Evolutionary conservation across 257 asterid genomes (phyloP).

Genomic region (Jacaranda mimosifolia): DNA sequence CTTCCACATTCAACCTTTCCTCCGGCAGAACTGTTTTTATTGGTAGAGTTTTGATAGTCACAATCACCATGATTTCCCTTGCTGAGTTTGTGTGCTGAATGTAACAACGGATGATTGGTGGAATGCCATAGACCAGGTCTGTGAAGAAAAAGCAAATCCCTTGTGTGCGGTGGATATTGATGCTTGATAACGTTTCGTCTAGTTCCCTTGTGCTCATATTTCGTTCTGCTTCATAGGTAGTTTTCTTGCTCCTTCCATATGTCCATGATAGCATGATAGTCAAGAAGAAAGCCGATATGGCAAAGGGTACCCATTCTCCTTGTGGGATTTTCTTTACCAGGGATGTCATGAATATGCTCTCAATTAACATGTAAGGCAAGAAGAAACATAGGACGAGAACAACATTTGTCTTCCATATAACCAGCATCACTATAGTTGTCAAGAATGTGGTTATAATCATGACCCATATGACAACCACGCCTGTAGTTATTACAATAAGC

Average conservation of each 20-base stretch:
- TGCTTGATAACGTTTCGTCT: constrained; percentile 45
- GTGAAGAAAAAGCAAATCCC: constrained; percentile 77
- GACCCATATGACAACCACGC: constrained; percentile 80
- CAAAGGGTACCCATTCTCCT: constrained; percentile 84
- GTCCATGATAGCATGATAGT: constrained; percentile 71
- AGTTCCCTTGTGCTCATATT: constrained; percentile 61
- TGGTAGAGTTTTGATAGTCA: constrained; percentile 60
- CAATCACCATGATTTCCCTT: constrained; percentile 61
- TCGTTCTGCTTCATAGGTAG: constrained; percentile 53
- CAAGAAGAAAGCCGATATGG: constrained; percentile 62
- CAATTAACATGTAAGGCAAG: constrained; percentile 61
- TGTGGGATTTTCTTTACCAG: constrained; percentile 73
- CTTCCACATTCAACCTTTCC: constrained; percentile 57
- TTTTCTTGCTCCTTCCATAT: constrained; percentile 66
- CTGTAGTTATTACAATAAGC: constrained; percentile 25
- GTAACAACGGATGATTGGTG: constrained; percentile 69
- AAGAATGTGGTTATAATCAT: constrained; percentile 77
- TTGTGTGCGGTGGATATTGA: constrained; percentile 43
- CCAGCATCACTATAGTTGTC: constrained; percentile 62
- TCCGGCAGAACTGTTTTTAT: constrained; percentile 45
- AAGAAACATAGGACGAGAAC: constrained; percentile 55
- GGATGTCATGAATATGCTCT: constrained; percentile 70
- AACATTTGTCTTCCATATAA: constrained; percentile 60
- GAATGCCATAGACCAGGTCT: constrained; percentile 65
- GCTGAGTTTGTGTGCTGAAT: constrained; percentile 60